phyloP scores from a whole-genome alignment of 1,284 basidiomycete genomes.

The Flammula alnicola region DNA sequence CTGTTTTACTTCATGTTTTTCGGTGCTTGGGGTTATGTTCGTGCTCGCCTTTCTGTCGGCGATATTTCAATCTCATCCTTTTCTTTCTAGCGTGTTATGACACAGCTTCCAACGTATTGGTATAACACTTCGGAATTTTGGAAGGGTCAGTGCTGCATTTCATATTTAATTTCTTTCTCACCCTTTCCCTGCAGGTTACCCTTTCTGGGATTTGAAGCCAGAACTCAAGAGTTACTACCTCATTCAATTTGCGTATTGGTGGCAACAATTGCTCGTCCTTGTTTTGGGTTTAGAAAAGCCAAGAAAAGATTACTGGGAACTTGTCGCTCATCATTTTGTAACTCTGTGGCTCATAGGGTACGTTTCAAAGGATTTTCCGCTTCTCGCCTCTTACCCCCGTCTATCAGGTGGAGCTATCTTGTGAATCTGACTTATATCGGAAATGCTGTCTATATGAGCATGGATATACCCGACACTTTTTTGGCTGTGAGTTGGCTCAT shows the following conservation, averaged over 20 bases:
- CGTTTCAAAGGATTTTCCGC: conserved; percentile 23
- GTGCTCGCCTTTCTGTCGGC: conserved; percentile 6
- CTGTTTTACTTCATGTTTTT: conserved; percentile 79
- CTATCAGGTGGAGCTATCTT: conserved; percentile 84
- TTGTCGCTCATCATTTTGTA: conserved; percentile 89
- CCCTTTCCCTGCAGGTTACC: conserved; percentile 59
- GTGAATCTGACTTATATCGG: conserved; percentile 88
- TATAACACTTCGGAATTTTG: conserved; percentile 85
- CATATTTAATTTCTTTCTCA: conserved; percentile 5
- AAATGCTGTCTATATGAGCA: conserved; percentile 92
- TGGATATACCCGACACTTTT: conserved; percentile 94
- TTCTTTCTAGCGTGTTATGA: conserved; percentile 68
- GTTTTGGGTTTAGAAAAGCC: conserved; percentile 90
- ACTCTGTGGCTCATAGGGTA: conserved; percentile 95
- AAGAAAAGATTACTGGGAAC: conserved; percentile 88
- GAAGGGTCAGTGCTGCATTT: conserved; percentile 55
- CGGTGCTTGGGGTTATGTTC: conserved; percentile 78
- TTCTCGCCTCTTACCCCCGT: not conserved
- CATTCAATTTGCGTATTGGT: conserved; percentile 90
- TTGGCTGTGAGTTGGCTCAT: conserved; percentile 79
- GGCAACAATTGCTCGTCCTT: conserved; percentile 91
- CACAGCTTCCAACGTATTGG: conserved; percentile 87
- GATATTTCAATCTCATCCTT: not conserved
- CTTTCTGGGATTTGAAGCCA: conserved; percentile 87
- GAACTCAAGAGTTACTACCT: conserved; percentile 93